Conservation (phyloP, 2,329 filamentous ascomycete species). For the Trichoderma koningii region DNA sequence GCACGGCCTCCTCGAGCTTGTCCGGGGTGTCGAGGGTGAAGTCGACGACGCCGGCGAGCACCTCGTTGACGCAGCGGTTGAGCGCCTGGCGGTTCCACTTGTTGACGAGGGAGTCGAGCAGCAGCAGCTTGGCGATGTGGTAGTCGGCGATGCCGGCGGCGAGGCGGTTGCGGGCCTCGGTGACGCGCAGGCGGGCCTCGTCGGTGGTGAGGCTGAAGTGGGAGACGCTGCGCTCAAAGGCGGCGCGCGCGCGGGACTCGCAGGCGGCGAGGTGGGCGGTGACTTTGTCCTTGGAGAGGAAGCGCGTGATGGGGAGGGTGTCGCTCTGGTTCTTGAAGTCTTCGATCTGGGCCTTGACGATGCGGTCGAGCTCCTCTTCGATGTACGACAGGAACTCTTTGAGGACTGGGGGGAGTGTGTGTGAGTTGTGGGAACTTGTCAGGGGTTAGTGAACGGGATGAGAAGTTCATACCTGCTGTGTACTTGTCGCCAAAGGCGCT, state of each 20-base stretch:
- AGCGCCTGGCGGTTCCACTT: conserved; percentile 22
- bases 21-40: conserved; percentile 16
- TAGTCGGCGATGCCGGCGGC: conserved; percentile 20
- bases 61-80: conserved; percentile 18
- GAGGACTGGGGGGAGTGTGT: conserved; percentile 1
- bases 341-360: conserved; percentile 19
- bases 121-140: conserved; percentile 22
- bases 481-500: conserved; percentile 18
- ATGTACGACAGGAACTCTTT: conserved; percentile 15
- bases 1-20: conserved; percentile 20
- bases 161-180: conserved; percentile 10
- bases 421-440: no score
- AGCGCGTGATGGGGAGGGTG: conserved; percentile 15
- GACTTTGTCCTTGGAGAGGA: conserved; percentile 14
- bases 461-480: neutral
- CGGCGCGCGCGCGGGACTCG: conserved; percentile 14
- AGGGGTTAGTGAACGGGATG: no score
- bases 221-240: conserved; percentile 8
- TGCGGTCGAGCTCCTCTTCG: conserved; percentile 12
- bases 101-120: conserved; percentile 20
- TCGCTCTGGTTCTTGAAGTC: conserved; percentile 24
- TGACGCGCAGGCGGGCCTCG: conserved; percentile 9
- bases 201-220: conserved; percentile 19
- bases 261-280: conserved; percentile 17
- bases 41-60: conserved; percentile 17